A percentile compares a stretch with the other conserved stretches of the same genome.
Conservation (phyloP, 2,329 filamentous ascomycete genomes). For the Ambrosiella xylebori region DNA sequence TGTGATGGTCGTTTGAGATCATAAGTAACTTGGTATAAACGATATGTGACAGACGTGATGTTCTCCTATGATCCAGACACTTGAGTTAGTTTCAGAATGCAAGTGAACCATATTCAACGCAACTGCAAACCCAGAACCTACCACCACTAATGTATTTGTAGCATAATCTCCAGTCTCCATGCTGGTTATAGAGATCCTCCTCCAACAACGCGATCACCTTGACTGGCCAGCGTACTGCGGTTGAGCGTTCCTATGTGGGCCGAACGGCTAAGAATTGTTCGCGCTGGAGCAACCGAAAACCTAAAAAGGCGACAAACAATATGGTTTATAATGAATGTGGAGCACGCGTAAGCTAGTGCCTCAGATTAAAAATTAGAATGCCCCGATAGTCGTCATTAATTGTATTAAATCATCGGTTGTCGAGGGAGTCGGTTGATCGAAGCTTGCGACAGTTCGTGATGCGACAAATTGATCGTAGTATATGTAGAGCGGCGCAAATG, state of each 20-base stretch:
- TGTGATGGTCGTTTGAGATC: constrained; percentile 28
- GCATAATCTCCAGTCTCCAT: constrained; percentile 49
- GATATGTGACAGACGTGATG: constrained; percentile 36
- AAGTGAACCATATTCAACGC: too few species aligned
- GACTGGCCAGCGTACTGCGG: neutral
- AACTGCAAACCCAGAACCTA: constrained; percentile 20
- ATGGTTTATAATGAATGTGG: too few species aligned
- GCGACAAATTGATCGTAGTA: neutral
- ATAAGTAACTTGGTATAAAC: constrained; percentile 33
- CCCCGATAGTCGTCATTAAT: too few species aligned
- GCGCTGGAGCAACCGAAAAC: too few species aligned
- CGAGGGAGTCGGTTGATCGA: neutral
- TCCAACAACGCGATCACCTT: neutral
- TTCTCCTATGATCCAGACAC: constrained; percentile 29
- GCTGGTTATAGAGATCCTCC: constrained; percentile 20
- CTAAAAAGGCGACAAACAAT: too few species aligned
- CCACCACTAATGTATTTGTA: constrained; percentile 42
- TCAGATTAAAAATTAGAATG: too few species aligned
- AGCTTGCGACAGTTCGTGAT: neutral
- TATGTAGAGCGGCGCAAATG: neutral
- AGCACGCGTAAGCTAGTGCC: too few species aligned
- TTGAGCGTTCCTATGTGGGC: too few species aligned
- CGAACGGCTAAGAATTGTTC: too few species aligned
- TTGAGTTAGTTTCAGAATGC: too few species aligned
- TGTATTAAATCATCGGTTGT: neutral